Evolutionary conservation across 2,329 filamentous ascomycete genomes (phyloP).

Genomic region (Didymella pomorum): DNA sequence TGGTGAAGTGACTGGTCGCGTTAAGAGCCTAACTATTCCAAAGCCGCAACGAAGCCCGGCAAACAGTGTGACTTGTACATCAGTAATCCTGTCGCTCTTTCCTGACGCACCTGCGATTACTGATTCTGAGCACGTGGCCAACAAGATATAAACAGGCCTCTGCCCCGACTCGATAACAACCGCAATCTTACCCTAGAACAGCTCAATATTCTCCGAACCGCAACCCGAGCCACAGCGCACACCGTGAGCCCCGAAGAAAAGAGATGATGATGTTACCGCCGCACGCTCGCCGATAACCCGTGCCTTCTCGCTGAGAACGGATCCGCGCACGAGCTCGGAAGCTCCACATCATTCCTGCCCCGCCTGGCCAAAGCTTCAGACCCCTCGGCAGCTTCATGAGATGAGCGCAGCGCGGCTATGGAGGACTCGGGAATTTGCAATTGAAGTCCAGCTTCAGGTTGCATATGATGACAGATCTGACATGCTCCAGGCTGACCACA

Average conservation of each 20-base stretch:
- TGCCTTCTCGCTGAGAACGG: not conserved
- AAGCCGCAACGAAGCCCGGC: not conserved
- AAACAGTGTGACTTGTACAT: not conserved
- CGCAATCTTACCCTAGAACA: not conserved
- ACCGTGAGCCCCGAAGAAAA: not conserved
- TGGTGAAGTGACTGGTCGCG: not conserved
- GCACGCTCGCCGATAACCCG: not conserved
- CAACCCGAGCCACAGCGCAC: not conserved
- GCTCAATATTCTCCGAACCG: not conserved
- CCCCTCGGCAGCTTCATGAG: conserved; percentile 5
- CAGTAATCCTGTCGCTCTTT: not conserved
- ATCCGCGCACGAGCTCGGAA: conserved; percentile 1
- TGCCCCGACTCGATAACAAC: not conserved
- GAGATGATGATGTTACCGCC: not conserved
- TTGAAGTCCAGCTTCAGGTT: not conserved
- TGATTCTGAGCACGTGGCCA: not conserved
- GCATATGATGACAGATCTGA: not conserved
- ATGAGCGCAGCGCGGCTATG: not conserved
- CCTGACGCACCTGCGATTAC: not conserved
- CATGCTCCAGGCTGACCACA: not conserved
- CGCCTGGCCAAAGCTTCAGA: conserved; percentile 5
- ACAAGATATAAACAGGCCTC: not conserved
- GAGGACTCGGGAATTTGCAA: not conserved
- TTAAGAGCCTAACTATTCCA: not conserved
- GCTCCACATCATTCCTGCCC: not conserved